Conservation (phyloP, 1,284 basidiomycete species). For the Hemileia vastatrix region DNA sequence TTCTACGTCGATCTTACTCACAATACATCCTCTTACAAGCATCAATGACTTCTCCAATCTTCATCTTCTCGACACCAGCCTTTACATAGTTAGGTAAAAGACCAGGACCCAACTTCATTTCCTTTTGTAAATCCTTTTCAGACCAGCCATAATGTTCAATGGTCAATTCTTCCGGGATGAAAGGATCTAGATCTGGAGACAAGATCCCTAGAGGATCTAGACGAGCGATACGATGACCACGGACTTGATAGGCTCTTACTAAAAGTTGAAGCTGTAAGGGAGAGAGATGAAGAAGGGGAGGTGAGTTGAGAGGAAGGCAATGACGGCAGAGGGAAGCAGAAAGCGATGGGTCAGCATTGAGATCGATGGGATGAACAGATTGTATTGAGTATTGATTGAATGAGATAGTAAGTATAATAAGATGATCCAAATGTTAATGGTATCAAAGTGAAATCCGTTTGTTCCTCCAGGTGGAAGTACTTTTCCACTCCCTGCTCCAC, state of each 20-base stretch:
- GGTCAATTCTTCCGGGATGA: conserved; percentile 76
- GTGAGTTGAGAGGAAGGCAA: background rate
- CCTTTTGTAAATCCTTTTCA: conserved; percentile 83
- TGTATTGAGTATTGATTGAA: background rate
- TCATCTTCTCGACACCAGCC: conserved; percentile 74
- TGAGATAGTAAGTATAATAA: background rate
- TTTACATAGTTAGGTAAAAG: conserved; percentile 89
- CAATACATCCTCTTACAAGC: conserved; percentile 91
- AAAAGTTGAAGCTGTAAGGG: conserved; percentile 75
- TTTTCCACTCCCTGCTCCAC: no score
- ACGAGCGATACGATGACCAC: conserved; percentile 90
- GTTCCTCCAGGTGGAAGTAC: conserved; percentile 26
- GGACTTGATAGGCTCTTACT: conserved; percentile 96
- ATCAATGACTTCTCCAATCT: conserved; percentile 82
- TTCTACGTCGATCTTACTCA: conserved; percentile 51
- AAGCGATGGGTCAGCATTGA: background rate
- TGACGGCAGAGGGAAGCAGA: conserved; percentile 11
- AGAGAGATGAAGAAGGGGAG: conserved; percentile 5
- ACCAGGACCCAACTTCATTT: conserved; percentile 87
- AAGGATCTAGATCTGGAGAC: conserved; percentile 69
- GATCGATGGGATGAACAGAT: background rate
- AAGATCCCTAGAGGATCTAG: conserved; percentile 90
- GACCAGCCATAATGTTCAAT: conserved; percentile 89
- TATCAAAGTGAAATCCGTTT: background rate
- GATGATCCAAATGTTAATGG: background rate